Base-by-base conservation (phyloP, 495 filamentous ascomycete species). In the Penicillium waksmanii region DNA sequence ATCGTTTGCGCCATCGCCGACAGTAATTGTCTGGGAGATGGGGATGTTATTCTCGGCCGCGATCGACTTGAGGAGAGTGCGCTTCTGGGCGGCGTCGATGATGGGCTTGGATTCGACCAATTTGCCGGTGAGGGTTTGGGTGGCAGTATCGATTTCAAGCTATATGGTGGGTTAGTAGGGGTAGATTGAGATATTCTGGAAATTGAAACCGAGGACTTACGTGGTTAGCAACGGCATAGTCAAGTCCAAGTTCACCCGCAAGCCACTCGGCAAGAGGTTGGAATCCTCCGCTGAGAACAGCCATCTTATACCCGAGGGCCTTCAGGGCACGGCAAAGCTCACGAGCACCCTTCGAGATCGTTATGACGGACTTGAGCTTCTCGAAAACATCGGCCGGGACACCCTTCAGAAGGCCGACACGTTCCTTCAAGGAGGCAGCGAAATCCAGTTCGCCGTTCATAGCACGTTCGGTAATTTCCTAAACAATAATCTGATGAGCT, bases 361-460 rank as follows among this genome's bases (percentile, higher is more conserved):
- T 91, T 53, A 98, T 80, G 0, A 86, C 80, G 1, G 81, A 79
- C 68, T 79, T 75, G 21, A 98, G 81, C 60, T 89, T 83, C 43
- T 93, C 87, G 71, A 94, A 98, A 31, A 98, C 90, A 57, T 83
- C 84, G 1, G 84, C 85, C 1, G 88, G 84, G 34, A 96, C 84
- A 25, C 93, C 93, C 58, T 88, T 89, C 10, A 98, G 82, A 31
- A 98, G 81, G 46, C 80, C 80, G 23, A 93, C 91, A 10, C 95
- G 85, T 69, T 89, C 89, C 42, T 84, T 84, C 62, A 98, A 85
- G 1, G 88, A 90, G 11, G 84, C 80, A 25, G 92, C 85, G 64
- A 98, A 98, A 69, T 98, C 94, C n/a, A 97, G 81, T 70, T 98
- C 95, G 47, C 95, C 95, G 61, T 93, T 87, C 95, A 98, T 98